phyloP scores from a whole-genome alignment of 192 early-diverging fungal species.

The Podila horticola region DNA sequence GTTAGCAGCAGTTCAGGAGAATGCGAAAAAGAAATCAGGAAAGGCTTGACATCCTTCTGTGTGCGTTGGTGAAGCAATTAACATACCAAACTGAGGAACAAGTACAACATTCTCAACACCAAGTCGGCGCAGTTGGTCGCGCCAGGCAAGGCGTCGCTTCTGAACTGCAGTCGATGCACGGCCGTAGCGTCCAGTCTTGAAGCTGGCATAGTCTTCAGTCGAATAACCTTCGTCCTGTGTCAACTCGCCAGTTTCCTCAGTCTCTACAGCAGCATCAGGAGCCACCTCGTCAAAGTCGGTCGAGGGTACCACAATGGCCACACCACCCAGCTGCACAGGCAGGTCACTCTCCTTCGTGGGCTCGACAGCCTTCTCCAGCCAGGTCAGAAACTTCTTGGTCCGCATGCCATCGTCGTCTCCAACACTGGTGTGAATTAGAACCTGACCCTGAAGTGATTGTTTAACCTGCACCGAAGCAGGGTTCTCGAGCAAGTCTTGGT shows the following conservation, averaged over 20 bases:
- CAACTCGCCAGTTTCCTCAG: slow-evolving; percentile 10
- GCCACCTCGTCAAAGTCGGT: slow-evolving; percentile 45
- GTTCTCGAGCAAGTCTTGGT: slow-evolving; percentile 38
- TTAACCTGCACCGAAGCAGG: slow-evolving; percentile 42
- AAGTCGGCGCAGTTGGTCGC: slow-evolving; percentile 40
- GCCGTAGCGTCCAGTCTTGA: slow-evolving; percentile 42
- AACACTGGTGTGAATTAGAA: slow-evolving; percentile 48
- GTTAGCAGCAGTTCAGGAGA: no score
- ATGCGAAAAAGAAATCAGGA: no score
- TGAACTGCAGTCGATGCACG: slow-evolving; percentile 36
- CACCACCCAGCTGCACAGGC: slow-evolving; percentile 34
- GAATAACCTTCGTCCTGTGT: slow-evolving; percentile 44
- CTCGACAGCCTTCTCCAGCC: slow-evolving; percentile 41
- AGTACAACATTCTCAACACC: slow-evolving; percentile 45
- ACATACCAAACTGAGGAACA: slow-evolving; percentile 46
- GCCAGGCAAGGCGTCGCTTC: slow-evolving; percentile 38
- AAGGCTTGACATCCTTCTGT: no score
- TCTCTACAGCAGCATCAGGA: slow-evolving; percentile 3
- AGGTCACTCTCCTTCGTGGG: slow-evolving; percentile 20
- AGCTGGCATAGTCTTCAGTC: slow-evolving; percentile 48
- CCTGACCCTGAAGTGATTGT: slow-evolving; percentile 31
- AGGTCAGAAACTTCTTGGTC: slow-evolving; percentile 46
- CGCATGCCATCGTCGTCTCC: slow-evolving; percentile 40
- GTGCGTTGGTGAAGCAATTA: not conserved
- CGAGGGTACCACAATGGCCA: slow-evolving; percentile 43